A percentile compares a stretch with the other conserved stretches of the same genome.
Conservation (phyloP, 257 asterid genomes). For the Lantana camara region DNA sequence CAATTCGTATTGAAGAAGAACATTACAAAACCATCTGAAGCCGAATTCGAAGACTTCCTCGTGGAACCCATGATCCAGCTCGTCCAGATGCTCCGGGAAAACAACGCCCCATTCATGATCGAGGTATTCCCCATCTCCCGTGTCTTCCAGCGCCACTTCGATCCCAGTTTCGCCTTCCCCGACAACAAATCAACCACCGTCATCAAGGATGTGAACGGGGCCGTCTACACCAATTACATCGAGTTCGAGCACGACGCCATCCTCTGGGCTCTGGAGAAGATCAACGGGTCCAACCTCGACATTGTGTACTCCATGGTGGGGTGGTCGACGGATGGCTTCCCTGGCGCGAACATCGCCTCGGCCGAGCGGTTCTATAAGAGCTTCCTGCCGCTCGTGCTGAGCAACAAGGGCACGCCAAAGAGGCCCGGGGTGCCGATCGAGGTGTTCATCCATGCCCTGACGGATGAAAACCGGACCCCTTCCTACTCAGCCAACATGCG, state of each 20-base stretch:
- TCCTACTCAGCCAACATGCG: slow-evolving; percentile 21
- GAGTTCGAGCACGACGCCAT: slow-evolving; percentile 37
- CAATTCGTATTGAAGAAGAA: background rate
- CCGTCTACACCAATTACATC: slow-evolving; percentile 36
- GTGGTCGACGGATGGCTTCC: slow-evolving; percentile 59
- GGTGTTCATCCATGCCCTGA: slow-evolving; percentile 20
- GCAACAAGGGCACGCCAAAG: slow-evolving; percentile 49
- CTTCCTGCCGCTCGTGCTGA: slow-evolving; percentile 25
- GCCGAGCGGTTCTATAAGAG: slow-evolving; percentile 41
- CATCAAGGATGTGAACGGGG: slow-evolving; percentile 22
- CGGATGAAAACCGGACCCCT: slow-evolving; percentile 38
- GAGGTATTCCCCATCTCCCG: slow-evolving; percentile 28
- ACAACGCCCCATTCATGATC: slow-evolving; percentile 18
- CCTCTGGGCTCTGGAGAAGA: slow-evolving; percentile 38
- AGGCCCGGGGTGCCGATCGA: slow-evolving; percentile 41
- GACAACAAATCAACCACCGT: slow-evolving; percentile 17
- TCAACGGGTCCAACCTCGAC: background rate
- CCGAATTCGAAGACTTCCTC: slow-evolving; percentile 35
- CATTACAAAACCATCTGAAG: slow-evolving; percentile 39
- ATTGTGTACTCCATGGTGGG: slow-evolving; percentile 34
- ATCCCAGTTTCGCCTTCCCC: slow-evolving; percentile 31
- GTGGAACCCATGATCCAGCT: background rate
- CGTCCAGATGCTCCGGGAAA: background rate
- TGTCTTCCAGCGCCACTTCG: accelerated
- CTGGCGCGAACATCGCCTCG: slow-evolving; percentile 15